These are phyloP conservation scores for Trametes gibbosa DNA, from an alignment of 768 basidiomycete species.

Conservation along the genomic window DNA sequence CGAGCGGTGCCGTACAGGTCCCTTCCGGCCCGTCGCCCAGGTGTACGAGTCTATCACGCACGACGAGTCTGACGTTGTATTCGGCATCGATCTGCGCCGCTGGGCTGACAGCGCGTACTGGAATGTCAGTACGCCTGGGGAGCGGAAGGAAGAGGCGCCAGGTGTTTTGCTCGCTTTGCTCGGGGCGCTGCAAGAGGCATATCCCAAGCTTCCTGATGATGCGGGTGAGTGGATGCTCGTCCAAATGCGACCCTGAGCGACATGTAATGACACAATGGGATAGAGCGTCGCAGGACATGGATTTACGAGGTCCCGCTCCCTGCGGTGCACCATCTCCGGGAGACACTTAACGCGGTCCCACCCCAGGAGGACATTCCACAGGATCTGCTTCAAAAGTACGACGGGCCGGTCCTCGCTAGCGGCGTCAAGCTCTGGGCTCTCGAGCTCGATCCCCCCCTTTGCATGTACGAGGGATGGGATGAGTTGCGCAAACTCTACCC, in stretches of 20 bases:
- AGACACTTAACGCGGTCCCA: slow-evolving; percentile 74
- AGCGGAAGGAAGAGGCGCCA: slow-evolving; percentile 63
- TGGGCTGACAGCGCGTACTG: slow-evolving; percentile 87
- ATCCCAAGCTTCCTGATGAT: slow-evolving; percentile 58
- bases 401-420: slow-evolving; percentile 83
- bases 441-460: slow-evolving; percentile 87
- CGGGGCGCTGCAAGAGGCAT: slow-evolving; percentile 58
- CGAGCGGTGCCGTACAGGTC: slow-evolving; percentile 90
- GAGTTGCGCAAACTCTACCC: slow-evolving; percentile 89
- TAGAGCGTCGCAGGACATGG: slow-evolving; percentile 88
- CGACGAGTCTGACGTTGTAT: slow-evolving; percentile 81
- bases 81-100: slow-evolving; percentile 87
- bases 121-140: slow-evolving; percentile 38
- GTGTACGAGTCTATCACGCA: slow-evolving; percentile 85
- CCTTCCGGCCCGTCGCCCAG: slow-evolving; percentile 84
- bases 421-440: slow-evolving; percentile 85
- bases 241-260: too few relatives aligned
- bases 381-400: slow-evolving; percentile 68
- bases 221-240: slow-evolving; percentile 43
- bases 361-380: slow-evolving; percentile 45
- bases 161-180: slow-evolving; percentile 72
- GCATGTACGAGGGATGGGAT: slow-evolving; percentile 88
- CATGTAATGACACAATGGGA: not conserved
- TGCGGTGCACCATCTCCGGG: slow-evolving; percentile 81
- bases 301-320: slow-evolving; percentile 91